Conservation (phyloP, 345 rosid species). For the Citrus cavaleriei region DNA sequence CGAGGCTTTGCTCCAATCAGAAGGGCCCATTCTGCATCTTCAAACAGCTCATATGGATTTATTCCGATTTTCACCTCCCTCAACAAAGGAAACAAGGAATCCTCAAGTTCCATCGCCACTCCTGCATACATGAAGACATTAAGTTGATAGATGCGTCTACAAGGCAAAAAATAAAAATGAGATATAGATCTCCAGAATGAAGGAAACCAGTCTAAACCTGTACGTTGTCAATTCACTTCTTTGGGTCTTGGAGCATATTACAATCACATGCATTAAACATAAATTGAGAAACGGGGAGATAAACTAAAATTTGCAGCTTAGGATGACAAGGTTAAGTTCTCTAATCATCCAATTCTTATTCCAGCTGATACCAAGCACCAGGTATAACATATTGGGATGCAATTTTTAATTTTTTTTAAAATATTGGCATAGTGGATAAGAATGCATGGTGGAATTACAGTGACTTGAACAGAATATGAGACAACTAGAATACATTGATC, state of each 20-base stretch:
- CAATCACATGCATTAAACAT: not conserved
- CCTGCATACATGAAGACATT: conserved; percentile 35
- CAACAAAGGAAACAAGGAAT: conserved; percentile 88
- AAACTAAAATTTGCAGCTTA: not conserved
- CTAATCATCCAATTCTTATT: not conserved
- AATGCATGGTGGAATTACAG: not conserved
- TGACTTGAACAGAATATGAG: not conserved
- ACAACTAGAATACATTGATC: not conserved
- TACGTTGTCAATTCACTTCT: not conserved
- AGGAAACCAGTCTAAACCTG: not conserved
- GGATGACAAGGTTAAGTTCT: not conserved
- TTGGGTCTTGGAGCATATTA: not conserved
- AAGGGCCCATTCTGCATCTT: conserved; percentile 97
- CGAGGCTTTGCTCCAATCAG: conserved; percentile 98
- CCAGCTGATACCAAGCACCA: not conserved
- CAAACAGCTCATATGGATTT: conserved; percentile 74
- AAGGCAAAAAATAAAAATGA: not conserved
- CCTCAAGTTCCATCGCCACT: conserved; percentile 99
- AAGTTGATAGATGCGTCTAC: not conserved
- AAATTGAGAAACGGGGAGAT: not conserved
- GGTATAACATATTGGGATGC: too few species aligned
- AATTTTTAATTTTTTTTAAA: too few species aligned
- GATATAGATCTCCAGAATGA: not conserved
- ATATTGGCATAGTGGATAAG: not conserved
- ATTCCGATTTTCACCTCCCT: conserved; percentile 91